Evolutionary conservation across 768 basidiomycete species (phyloP).

Genomic region (Auriculariales sp.): DNA sequence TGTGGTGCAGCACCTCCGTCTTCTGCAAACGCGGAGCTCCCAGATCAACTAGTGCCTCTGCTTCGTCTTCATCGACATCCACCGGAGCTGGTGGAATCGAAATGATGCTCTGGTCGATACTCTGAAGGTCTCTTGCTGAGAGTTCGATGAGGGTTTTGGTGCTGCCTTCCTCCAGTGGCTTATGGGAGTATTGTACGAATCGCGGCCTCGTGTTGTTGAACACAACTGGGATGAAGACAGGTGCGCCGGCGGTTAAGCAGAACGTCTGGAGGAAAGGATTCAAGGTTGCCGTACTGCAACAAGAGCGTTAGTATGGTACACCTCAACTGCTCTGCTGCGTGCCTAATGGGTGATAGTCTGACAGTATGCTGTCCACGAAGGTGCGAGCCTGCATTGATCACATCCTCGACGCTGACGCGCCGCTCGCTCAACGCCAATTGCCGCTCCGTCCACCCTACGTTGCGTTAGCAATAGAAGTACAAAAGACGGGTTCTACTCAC

Average conservation of each 20-base stretch:
- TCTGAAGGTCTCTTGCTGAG: constrained; percentile 47
- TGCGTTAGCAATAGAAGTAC: neutral
- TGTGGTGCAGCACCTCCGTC: constrained; percentile 59
- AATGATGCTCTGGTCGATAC: constrained; percentile 41
- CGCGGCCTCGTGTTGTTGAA: constrained; percentile 81
- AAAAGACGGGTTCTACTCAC: neutral
- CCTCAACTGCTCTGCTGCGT: neutral
- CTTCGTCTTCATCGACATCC: constrained; percentile 42
- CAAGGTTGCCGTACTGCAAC: constrained; percentile 61
- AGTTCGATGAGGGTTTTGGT: constrained; percentile 31
- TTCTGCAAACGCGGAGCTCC: constrained; percentile 35
- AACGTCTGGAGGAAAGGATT: constrained; percentile 64
- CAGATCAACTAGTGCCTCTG: constrained; percentile 7
- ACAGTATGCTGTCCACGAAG: constrained; percentile 74
- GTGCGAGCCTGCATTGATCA: constrained; percentile 16
- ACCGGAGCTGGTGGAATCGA: constrained; percentile 17
- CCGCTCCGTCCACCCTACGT: neutral
- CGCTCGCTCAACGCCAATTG: constrained; percentile 5
- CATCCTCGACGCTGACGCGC: constrained; percentile 15
- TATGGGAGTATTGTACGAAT: constrained; percentile 56
- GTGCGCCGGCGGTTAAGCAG: constrained; percentile 46
- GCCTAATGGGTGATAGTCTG: constrained; percentile 76
- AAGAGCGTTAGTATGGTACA: neutral
- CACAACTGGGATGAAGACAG: constrained; percentile 64
- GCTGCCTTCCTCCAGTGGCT: constrained; percentile 41